These are phyloP conservation scores for Kuraishia hungarica DNA, from an alignment of 805 yeast genomes.

Conservation along the genomic window DNA sequence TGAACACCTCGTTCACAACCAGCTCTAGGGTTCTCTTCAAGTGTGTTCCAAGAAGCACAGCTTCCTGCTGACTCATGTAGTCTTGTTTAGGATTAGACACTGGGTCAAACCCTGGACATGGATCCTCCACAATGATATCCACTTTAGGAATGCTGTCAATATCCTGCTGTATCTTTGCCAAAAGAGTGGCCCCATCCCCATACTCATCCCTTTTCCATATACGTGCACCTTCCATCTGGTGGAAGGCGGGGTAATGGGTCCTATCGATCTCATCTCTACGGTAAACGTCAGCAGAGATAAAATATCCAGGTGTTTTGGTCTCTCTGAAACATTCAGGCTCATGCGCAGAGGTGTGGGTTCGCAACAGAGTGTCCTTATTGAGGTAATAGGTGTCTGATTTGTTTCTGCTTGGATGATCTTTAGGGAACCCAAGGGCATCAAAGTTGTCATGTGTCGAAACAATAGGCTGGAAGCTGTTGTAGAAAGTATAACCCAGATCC, in stretches of 20 bases:
- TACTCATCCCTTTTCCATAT: conserved; percentile 57
- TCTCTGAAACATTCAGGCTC: conserved; percentile 75
- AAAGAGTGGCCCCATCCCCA: conserved; percentile 20
- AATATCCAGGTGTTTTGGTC: conserved; percentile 71
- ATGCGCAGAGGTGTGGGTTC: conserved; percentile 98
- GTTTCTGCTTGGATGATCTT: conserved; percentile 89
- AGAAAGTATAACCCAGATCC: conserved; percentile 65
- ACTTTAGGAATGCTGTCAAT: conserved; percentile 58
- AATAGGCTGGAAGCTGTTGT: conserved; percentile 73
- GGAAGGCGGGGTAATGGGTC: conserved; percentile 96
- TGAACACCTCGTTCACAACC: conserved; percentile 75
- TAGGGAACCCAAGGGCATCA: conserved; percentile 85
- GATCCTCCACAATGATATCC: conserved; percentile 72
- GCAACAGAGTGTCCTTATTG: conserved; percentile 58
- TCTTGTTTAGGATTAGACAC: conserved; percentile 72
- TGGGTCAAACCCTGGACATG: conserved; percentile 41
- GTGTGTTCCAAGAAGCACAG: conserved; percentile 63
- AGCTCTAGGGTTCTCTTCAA: conserved; percentile 81
- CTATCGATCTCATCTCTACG: conserved; percentile 92
- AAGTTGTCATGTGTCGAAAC: conserved; percentile 82
- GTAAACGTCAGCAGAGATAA: conserved; percentile 93
- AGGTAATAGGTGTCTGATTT: conserved; percentile 90
- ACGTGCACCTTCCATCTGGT: conserved; percentile 96
- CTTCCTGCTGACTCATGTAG: conserved; percentile 63
- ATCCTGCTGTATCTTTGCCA: conserved; percentile 44